Percentiles rank a stretch among this genome's conserved stretches.
These are phyloP conservation scores for Phlebiopsis flavidoalba DNA, from an alignment of 768 basidiomycete species.

Conservation along the genomic window DNA sequence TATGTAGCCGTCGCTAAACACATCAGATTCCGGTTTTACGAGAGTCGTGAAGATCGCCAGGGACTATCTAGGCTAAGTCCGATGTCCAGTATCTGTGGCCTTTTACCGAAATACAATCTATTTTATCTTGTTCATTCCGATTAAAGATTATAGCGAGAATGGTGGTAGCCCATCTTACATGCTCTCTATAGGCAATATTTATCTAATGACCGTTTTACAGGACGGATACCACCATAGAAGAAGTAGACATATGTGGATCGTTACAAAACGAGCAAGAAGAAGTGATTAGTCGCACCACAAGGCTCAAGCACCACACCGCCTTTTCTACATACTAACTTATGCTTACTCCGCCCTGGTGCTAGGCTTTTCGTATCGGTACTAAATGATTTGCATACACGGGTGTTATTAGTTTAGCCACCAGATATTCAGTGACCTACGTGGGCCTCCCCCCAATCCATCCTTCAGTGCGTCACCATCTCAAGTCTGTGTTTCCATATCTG, in stretches of 20 bases:
- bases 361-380: slow-evolving; percentile 43
- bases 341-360: no score
- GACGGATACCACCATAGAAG: slow-evolving; percentile 89
- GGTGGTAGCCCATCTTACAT: no score
- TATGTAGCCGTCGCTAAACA: no score
- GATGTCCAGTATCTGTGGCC: no score
- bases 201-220: slow-evolving; percentile 35
- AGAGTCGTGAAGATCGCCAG: no score
- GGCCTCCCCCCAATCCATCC: slow-evolving; percentile 82
- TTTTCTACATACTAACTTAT: no score
- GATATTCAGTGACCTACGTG: slow-evolving; percentile 76
- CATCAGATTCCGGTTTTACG: no score
- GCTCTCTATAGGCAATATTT: no score
- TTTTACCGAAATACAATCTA: no score
- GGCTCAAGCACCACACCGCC: no score
- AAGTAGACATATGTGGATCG: slow-evolving; percentile 67
- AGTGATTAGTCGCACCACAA: slow-evolving; percentile 50
- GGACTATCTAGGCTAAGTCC: no score
- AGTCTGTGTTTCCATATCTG: neutral
- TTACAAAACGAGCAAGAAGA: slow-evolving; percentile 47
- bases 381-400: neutral
- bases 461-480: slow-evolving; percentile 54
- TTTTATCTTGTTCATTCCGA: no score
- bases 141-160: slow-evolving; percentile 83
- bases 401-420: slow-evolving; percentile 20